Evolutionary conservation across 768 basidiomycete genomes (phyloP).

Genomic region (Trametes meyenii): DNA sequence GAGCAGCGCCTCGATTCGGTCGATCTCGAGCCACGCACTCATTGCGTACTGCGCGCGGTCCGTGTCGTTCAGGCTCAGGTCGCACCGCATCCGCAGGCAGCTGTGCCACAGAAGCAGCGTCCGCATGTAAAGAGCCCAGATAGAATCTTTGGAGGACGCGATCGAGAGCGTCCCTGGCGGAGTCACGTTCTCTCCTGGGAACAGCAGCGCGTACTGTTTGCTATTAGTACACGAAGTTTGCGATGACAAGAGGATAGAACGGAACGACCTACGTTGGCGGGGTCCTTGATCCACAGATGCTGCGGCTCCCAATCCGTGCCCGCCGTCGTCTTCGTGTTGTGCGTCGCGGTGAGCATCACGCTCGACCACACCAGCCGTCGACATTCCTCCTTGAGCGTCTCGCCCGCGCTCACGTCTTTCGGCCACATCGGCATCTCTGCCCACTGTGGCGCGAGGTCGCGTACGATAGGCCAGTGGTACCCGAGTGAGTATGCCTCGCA

Average conservation of each 20-base stretch:
- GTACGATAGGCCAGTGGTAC: constrained; percentile 48
- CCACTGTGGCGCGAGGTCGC: constrained; percentile 64
- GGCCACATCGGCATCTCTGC: constrained; percentile 64
- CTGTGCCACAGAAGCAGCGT: constrained; percentile 73
- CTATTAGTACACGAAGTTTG: neutral
- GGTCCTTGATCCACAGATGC: constrained; percentile 12
- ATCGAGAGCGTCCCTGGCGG: constrained; percentile 29
- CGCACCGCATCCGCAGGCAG: constrained; percentile 63
- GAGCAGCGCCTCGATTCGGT: constrained; percentile 62
- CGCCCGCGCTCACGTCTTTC: constrained; percentile 44
- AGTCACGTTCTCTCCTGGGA: constrained; percentile 65
- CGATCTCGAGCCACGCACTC: constrained; percentile 71
- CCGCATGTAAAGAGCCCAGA: constrained; percentile 75
- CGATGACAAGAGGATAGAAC: no score
- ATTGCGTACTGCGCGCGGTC: constrained; percentile 65
- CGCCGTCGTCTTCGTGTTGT: constrained; percentile 59
- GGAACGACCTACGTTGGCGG: constrained; percentile 2
- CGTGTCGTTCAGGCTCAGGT: constrained; percentile 43
- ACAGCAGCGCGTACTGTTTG: constrained; percentile 65
- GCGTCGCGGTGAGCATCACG: constrained; percentile 62
- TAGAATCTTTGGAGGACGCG: constrained; percentile 63
- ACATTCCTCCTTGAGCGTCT: constrained; percentile 70
- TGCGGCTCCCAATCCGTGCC: constrained; percentile 24
- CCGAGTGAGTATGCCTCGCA: constrained; percentile 48
- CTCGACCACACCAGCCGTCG: constrained; percentile 75